Percentiles rank a stretch among this genome's conserved stretches.
Conservation (phyloP, 306 rosid species). For the Cotoneaster glaucophyllus region DNA sequence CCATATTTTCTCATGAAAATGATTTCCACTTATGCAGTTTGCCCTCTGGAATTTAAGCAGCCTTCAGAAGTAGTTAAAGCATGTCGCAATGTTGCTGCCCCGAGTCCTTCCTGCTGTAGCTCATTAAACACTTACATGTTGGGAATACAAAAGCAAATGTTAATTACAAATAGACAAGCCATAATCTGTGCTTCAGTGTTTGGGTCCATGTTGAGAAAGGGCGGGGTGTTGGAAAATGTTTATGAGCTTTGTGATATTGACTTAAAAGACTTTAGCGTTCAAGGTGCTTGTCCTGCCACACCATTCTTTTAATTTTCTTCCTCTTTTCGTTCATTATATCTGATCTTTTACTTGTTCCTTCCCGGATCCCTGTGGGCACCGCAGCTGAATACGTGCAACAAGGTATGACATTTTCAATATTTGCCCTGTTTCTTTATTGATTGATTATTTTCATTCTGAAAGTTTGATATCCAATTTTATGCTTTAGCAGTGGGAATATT, state of each 20-base stretch:
- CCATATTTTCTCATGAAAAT: constrained; percentile 6
- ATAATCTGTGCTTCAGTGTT: constrained; percentile 87
- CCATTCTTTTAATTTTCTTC: constrained; percentile 7
- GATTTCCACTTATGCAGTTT: constrained; percentile 52
- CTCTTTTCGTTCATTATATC: constrained; percentile 16
- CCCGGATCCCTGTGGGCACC: constrained; percentile 24
- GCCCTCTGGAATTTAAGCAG: constrained; percentile 83
- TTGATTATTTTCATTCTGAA: not conserved
- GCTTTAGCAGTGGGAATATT: not conserved
- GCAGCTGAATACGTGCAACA: constrained; percentile 65
- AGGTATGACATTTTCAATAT: constrained; percentile 46
- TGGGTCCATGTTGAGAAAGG: constrained; percentile 85
- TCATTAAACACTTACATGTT: constrained; percentile 76
- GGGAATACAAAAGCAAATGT: constrained; percentile 83
- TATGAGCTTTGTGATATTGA: constrained; percentile 93
- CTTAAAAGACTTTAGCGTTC: constrained; percentile 96
- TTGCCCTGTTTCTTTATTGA: constrained; percentile 3
- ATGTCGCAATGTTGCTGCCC: constrained; percentile 81
- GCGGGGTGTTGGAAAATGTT: constrained; percentile 76
- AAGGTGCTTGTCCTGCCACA: constrained; percentile 43
- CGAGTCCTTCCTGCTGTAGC: constrained; percentile 89
- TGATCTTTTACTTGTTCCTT: constrained; percentile 13
- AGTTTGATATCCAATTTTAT: not conserved
- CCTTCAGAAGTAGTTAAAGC: constrained; percentile 72
- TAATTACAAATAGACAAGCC: constrained; percentile 94